Evolutionary conservation across 2,329 filamentous ascomycete species (phyloP).

Genomic region (Paraphoma chrysanthemicola): DNA sequence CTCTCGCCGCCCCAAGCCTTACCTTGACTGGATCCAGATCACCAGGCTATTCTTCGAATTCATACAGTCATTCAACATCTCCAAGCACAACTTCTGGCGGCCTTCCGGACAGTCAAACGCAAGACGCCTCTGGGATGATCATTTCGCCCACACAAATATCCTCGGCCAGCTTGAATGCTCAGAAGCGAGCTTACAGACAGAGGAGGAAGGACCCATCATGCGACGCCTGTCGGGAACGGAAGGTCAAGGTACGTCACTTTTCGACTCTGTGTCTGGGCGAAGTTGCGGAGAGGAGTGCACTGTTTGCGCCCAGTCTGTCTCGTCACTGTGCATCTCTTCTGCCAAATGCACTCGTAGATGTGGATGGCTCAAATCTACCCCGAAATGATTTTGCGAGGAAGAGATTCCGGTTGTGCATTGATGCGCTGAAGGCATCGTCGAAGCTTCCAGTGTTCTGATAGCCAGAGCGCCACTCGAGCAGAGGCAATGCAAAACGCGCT

Average conservation of each 20-base stretch:
- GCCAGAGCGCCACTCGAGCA: no score
- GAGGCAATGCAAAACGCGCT: no score
- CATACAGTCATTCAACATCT: slow-evolving; percentile 45
- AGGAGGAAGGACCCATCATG: slow-evolving; percentile 96
- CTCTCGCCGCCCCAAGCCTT: slow-evolving; percentile 38
- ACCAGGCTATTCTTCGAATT: slow-evolving; percentile 37
- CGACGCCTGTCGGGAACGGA: slow-evolving; percentile 89
- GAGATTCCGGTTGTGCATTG: no score
- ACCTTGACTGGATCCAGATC: slow-evolving; percentile 39
- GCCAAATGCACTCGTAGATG: no score
- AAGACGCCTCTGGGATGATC: slow-evolving; percentile 46
- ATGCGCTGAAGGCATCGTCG: no score
- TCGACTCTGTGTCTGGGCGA: background rate
- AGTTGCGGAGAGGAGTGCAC: no score
- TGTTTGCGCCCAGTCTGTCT: no score
- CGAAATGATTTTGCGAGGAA: no score
- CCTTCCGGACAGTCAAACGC: slow-evolving; percentile 34
- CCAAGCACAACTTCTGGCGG: slow-evolving; percentile 45
- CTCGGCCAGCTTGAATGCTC: slow-evolving; percentile 67
- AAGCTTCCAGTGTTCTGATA: background rate
- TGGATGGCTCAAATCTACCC: no score
- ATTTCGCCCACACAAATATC: slow-evolving; percentile 51
- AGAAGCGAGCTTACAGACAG: slow-evolving; percentile 94
- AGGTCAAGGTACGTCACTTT: slow-evolving; percentile 63
- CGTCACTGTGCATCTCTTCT: no score